phyloP scores from a whole-genome alignment of 192 early-diverging fungal species.

The Gigaspora rosea region DNA sequence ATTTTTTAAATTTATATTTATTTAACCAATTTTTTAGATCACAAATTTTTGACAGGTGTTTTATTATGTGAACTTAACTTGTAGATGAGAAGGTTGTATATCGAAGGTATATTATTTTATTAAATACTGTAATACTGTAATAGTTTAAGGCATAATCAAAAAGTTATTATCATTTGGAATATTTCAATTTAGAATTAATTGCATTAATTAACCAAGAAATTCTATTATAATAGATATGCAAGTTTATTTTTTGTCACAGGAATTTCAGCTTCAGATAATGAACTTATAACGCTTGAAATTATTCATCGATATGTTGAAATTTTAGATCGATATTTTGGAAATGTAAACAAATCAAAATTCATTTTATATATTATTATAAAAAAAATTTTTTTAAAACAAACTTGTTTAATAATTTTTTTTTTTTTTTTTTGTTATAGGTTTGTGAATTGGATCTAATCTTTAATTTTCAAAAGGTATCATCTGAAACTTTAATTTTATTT shows the following conservation, averaged over 20 bases:
- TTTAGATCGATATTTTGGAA: conserved; percentile 95
- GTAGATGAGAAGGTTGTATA: conserved; percentile 66
- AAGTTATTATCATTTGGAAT: not conserved
- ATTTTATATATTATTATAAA: not conserved
- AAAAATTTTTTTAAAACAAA: not conserved
- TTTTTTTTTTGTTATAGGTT: conserved; percentile 47
- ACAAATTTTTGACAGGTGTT: not conserved
- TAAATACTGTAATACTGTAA: no score
- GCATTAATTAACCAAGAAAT: not conserved
- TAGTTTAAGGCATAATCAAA: not conserved
- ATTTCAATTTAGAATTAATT: not conserved
- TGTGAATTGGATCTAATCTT: conserved; percentile 98
- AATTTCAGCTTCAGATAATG: conserved; percentile 92
- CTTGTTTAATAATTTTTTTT: not conserved
- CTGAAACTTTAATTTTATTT: not conserved
- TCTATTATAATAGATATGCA: conserved; percentile 73
- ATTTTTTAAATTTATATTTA: not conserved
- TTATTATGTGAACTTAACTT: not conserved
- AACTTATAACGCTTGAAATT: conserved; percentile 90
- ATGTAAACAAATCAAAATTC: conserved; percentile 52
- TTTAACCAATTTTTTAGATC: not conserved
- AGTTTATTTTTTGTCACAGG: conserved; percentile 95
- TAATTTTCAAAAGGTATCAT: conserved; percentile 82
- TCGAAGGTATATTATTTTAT: conserved; percentile 48
- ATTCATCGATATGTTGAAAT: conserved; percentile 99